These are phyloP conservation scores for Aspergillus pseudoglaucus DNA, from an alignment of 2,329 filamentous ascomycete species.

Conservation along the genomic window DNA sequence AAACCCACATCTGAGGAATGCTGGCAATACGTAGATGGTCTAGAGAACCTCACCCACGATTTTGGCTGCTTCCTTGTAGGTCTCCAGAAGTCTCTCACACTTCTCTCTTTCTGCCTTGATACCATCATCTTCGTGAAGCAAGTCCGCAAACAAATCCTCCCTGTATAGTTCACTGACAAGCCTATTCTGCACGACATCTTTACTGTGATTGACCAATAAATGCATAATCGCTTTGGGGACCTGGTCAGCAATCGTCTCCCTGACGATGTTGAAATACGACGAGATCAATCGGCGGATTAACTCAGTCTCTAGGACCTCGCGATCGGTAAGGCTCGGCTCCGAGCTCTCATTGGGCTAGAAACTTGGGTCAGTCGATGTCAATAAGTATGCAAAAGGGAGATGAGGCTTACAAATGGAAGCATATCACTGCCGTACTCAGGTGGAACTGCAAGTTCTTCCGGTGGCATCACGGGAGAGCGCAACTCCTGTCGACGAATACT, in stretches of 20 bases:
- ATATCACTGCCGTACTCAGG: conserved; percentile 38
- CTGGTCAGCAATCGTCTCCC: conserved; percentile 96
- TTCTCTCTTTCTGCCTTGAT: conserved; percentile 98
- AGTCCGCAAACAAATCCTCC: conserved; percentile 80
- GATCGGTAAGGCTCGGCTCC: conserved; percentile 85
- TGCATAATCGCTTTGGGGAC: conserved; percentile 99
- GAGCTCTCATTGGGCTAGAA: conserved; percentile 41
- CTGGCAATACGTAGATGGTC: background rate
- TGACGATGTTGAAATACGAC: conserved; percentile 98
- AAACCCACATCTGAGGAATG: background rate
- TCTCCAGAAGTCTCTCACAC: conserved; percentile 90
- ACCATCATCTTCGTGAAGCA: conserved; percentile 93
- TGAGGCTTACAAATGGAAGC: conserved; percentile 43
- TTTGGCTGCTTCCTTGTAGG: conserved; percentile 95
- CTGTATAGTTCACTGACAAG: conserved; percentile 94
- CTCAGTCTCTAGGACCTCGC: conserved; percentile 95
- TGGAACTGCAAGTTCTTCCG: conserved; percentile 33
- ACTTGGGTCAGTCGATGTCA: conserved; percentile 4
- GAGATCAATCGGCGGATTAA: conserved; percentile 93
- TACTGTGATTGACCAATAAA: conserved; percentile 94
- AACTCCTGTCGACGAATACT: conserved; percentile 66
- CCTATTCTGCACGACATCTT: conserved; percentile 94
- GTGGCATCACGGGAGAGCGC: conserved; percentile 38
- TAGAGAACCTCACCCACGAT: conserved; percentile 95
- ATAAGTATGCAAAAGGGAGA: background rate